Base-by-base conservation (phyloP, 2,329 filamentous ascomycete genomes). In the Monilinia polystroma region DNA sequence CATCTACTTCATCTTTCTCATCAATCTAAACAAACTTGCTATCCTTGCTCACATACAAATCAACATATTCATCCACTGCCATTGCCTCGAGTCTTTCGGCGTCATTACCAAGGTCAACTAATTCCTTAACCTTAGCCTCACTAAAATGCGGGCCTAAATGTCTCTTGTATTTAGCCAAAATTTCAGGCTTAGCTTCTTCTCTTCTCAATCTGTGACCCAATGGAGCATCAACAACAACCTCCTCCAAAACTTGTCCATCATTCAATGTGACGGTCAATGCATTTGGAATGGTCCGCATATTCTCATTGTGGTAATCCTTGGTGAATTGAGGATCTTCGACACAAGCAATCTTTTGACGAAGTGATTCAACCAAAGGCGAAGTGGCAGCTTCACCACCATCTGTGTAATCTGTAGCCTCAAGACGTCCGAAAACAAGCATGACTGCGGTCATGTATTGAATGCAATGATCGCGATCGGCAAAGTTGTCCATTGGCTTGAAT, bases 401-500 rank as follows among this genome's bases (percentile, higher is more conserved):
- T 57, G 88, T 88, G 84, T 99, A 99, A 83, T 99, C 95, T 72
- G 85, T 91, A 62, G 95, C 94, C 75, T 93, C 91, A 70, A 99
- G 90, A 72, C 95, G 93, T 79, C 95, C 92, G 80, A 94, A 98
- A 73, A 90, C 90, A 73, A 99, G 90, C 93, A 98, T 98, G 76
- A 92, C 93, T 71, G 93, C 84, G 77, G 92, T 91, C 95, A 99
- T 99, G 87, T 99, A 99, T 83, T 98, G 95, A 73, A 99, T 94
- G 82, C 95, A 99, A 86, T 99, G 95, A 81, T 99, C 95, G 77
- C 95, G 93, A 82, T 99, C 95, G 77, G 95, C 95, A 77, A 98
- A 99, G 88, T 99, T 99, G 84, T 97, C 93, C 92, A 99, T 96
- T 74, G 93, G 89, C 87, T 97, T 98, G 86, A 97, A 96, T 82